Evolutionary conservation across 306 rosid genomes (phyloP), one percentile per base, ranked within the genome.

Genomic region (Sesbania bispinosa): DNA sequence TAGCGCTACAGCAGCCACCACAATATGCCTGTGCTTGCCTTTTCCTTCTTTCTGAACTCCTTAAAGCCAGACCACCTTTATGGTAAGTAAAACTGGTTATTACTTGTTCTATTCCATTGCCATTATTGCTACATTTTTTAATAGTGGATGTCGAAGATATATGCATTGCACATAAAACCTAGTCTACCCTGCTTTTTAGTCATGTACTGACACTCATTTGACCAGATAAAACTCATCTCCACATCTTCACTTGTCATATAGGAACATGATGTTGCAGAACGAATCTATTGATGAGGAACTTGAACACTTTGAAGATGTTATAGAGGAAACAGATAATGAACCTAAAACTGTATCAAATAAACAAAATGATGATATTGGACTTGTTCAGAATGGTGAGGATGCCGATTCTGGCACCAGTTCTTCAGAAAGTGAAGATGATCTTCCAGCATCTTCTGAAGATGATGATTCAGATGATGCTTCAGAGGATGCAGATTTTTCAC

Each of bases 1-100:
- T 94, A 35, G 91, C 97, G 2, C 97, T 94, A 77, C 99, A 94
- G 78, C 97, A 91, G 83, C 97, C 96, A 1, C 93, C 99, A 45
- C 99, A 91, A 47, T 91, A 81, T 82, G 88, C 96, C n/a, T 94
- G 99, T 65, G 97, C 96, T 29, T 91, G 91, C 75, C 89, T 94
- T 51, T 94, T 94, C 78, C 92, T 94, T 79, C 92, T 94, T 35
- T 94, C 99, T 47, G 99, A 94, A 83, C 91, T 86, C 78, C 90
- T 94, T 65, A 94, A 88, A 83, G 92, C 96, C 45, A 89, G 97
- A 72, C 96, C 97, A 3, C 89, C 84, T 5, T 82, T 91, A 71
- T 89, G 99, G 99, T 94, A 89, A 77, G 73, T 89, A 86, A 75
- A 43, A 57, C 19, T 61, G 33, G 45, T 53, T 39, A n/a, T 51